Conservation (phyloP, 2,329 filamentous ascomycete species). For the Aspergillus persii region DNA sequence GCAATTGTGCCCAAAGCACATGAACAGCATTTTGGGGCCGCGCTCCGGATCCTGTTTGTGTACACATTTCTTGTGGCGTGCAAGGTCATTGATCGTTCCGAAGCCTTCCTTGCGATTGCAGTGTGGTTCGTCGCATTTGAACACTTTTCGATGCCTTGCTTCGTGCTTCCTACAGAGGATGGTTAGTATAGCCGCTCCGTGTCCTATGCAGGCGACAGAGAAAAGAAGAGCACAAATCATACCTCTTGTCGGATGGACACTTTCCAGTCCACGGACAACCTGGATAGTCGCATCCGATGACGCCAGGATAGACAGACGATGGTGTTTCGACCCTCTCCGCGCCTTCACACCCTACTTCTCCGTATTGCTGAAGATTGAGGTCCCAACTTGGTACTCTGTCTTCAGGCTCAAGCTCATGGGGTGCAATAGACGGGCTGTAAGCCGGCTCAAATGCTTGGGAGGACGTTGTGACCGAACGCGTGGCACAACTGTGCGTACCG, state of each 20-base stretch:
- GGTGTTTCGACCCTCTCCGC: constrained; percentile 45
- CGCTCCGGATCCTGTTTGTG: constrained; percentile 55
- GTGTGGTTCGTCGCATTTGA: constrained; percentile 56
- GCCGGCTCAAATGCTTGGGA: constrained; percentile 28
- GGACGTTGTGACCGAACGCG: constrained; percentile 28
- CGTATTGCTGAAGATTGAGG: constrained; percentile 8
- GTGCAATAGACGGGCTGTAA: constrained; percentile 26
- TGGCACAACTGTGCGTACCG: constrained; percentile 29
- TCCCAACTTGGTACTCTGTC: constrained; percentile 21
- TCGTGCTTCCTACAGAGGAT: constrained; percentile 64
- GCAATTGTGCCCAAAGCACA: constrained; percentile 60
- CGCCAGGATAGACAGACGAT: constrained; percentile 50
- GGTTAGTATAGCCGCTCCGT: constrained; percentile 7
- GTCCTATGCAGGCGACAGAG: no score
- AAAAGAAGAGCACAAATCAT: background rate
- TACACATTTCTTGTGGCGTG: constrained; percentile 72
- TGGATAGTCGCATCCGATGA: constrained; percentile 30
- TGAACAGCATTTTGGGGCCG: constrained; percentile 54
- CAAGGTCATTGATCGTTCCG: constrained; percentile 74
- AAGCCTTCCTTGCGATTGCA: constrained; percentile 68
- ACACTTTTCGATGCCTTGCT: constrained; percentile 67
- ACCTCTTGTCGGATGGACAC: constrained; percentile 43
- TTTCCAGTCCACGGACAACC: constrained; percentile 37
- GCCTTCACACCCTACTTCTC: constrained; percentile 31
- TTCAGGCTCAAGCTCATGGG: constrained; percentile 23